Percentiles rank a stretch among this genome's conserved stretches.
Conservation (phyloP, 2,329 filamentous ascomycete genomes). For the Chrysoporthe deuterocubensis region DNA sequence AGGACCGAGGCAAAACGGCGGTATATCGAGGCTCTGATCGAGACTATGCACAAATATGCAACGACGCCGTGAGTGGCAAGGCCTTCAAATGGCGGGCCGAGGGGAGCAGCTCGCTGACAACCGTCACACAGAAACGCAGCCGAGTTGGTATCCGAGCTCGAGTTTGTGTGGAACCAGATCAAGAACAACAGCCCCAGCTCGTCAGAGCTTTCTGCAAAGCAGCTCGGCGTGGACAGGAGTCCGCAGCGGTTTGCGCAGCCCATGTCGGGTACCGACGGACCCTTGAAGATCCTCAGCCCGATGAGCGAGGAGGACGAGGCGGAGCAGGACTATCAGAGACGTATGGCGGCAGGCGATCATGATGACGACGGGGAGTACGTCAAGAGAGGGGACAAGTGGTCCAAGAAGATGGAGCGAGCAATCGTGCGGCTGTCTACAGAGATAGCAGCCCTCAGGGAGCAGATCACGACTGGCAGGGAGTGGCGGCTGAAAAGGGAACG, state of each 20-base stretch:
- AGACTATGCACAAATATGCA: slow-evolving; percentile 96
- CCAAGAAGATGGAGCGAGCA: slow-evolving; percentile 80
- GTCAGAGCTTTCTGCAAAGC: slow-evolving; percentile 59
- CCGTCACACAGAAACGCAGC: slow-evolving; percentile 66
- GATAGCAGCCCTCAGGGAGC: slow-evolving; percentile 87
- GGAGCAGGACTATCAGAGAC: slow-evolving; percentile 56
- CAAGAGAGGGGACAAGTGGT: slow-evolving; percentile 66
- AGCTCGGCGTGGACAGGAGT: slow-evolving; percentile 41
- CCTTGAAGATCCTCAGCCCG: slow-evolving; percentile 76
- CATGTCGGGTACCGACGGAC: slow-evolving; percentile 54
- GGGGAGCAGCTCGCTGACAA: slow-evolving; percentile 12
- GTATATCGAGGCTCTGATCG: slow-evolving; percentile 92
- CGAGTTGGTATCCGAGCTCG: slow-evolving; percentile 90
- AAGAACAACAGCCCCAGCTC: slow-evolving; percentile 79
- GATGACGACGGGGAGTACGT: slow-evolving; percentile 45
- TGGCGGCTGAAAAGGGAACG: slow-evolving; percentile 69
- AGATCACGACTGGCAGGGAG: slow-evolving; percentile 78
- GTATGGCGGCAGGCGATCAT: slow-evolving; percentile 46
- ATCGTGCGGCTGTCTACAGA: slow-evolving; percentile 90
- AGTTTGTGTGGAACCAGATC: slow-evolving; percentile 99
- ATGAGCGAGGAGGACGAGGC: slow-evolving; percentile 83
- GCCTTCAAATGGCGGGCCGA: background rate
- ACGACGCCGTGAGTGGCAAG: slow-evolving; percentile 69
- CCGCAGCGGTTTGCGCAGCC: slow-evolving; percentile 53
- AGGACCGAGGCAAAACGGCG: slow-evolving; percentile 91